Percentiles rank a stretch among this genome's conserved stretches.
These are phyloP conservation scores for Curvularia sp. DNA, from an alignment of 2,329 filamentous ascomycete species.

Conservation along the genomic window DNA sequence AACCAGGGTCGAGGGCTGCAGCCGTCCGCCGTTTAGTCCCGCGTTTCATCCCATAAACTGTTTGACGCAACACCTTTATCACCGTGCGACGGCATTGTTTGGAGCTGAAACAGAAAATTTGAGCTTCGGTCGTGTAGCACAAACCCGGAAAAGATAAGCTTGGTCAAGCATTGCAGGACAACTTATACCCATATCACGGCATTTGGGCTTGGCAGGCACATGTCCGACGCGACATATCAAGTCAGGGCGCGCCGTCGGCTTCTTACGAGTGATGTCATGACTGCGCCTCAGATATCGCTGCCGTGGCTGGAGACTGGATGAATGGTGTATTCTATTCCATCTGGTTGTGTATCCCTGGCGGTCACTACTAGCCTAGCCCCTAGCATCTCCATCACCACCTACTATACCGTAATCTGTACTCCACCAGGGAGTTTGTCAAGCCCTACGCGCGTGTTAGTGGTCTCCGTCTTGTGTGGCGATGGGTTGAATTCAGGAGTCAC, in stretches of 20 bases:
- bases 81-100: background rate
- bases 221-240: constrained; percentile 20
- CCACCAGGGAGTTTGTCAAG: constrained; percentile 31
- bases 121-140: background rate
- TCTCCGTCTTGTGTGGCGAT: constrained; percentile 26
- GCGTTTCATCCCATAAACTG: constrained; percentile 11
- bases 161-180: background rate
- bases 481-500: constrained; percentile 31
- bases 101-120: background rate
- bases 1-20: constrained; percentile 22
- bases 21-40: constrained; percentile 22
- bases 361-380: background rate
- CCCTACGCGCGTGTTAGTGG: constrained; percentile 14
- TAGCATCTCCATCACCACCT: background rate
- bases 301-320: constrained; percentile 3
- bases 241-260: constrained; percentile 24
- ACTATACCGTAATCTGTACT: constrained; percentile 24
- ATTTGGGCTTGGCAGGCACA: constrained; percentile 31
- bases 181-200: constrained; percentile 13
- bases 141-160: background rate
- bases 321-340: background rate
- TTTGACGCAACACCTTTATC: constrained; percentile 1
- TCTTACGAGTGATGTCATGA: constrained; percentile 26
- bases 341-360: background rate
- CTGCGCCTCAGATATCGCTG: background rate